Evolutionary conservation across 257 asterid species (phyloP).

Genomic region (Plectranthus barbatus): DNA sequence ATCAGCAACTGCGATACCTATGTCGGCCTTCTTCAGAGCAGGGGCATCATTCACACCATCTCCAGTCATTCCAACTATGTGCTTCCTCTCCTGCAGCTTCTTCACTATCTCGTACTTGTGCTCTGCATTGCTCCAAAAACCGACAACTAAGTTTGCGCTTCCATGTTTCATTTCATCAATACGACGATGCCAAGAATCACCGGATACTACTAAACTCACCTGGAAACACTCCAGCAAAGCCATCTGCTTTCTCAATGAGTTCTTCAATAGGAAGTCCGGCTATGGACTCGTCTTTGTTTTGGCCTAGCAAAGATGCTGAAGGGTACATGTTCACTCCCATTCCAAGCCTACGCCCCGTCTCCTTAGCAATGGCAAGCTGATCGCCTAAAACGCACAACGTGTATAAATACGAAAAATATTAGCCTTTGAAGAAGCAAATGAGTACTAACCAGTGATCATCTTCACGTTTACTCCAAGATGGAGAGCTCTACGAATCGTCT

Average conservation of each 20-base stretch:
- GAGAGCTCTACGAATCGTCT: constrained; percentile 82
- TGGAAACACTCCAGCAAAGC: constrained; percentile 97
- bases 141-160: background rate
- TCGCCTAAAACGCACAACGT: constrained; percentile 40
- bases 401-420: background rate
- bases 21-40: constrained; percentile 90
- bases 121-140: constrained; percentile 33
- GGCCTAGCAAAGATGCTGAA: constrained; percentile 71
- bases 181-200: background rate
- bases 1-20: constrained; percentile 94
- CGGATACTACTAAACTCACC: constrained; percentile 32
- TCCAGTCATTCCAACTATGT: constrained; percentile 93
- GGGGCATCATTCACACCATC: constrained; percentile 98
- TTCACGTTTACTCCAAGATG: constrained; percentile 91
- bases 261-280: constrained; percentile 81
- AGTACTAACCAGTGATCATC: constrained; percentile 83
- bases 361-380: constrained; percentile 92
- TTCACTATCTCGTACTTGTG: constrained; percentile 95
- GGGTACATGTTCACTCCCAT: constrained; percentile 96
- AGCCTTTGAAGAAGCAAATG: background rate
- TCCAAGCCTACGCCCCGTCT: constrained; percentile 92
- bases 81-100: constrained; percentile 88
- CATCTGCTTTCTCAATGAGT: constrained; percentile 87
- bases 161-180: background rate
- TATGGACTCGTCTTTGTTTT: constrained; percentile 63